A percentile compares a stretch with the other conserved stretches of the same genome.
Evolutionary conservation across 2,329 filamentous ascomycete species (phyloP).

Genomic region (Cladosporium phlei): DNA sequence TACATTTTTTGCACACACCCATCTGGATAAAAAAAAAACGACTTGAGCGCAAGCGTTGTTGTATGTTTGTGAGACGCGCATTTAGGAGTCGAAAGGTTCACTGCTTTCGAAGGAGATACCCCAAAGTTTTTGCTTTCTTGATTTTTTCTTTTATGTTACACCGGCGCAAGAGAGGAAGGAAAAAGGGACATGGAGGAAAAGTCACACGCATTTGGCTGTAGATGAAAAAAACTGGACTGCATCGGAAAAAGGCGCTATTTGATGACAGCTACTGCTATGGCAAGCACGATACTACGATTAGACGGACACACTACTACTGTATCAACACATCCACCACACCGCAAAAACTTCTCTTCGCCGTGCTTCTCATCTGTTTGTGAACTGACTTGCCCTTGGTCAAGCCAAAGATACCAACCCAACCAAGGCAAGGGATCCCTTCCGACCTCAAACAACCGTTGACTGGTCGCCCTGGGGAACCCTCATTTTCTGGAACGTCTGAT

Average conservation of each 20-base stretch:
- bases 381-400: not conserved
- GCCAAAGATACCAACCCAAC: not conserved
- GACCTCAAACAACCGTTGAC: not conserved
- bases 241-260: constrained; percentile 1
- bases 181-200: constrained; percentile 7
- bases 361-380: not conserved
- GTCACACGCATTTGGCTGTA: constrained; percentile 3
- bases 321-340: constrained; percentile 9
- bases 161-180: constrained; percentile 5
- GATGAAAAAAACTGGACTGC: constrained; percentile 8
- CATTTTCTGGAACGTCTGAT: constrained; percentile 8
- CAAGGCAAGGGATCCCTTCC: not conserved
- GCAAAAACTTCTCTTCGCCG: not conserved
- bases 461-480: not conserved
- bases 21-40: constrained; percentile 3
- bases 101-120: constrained; percentile 4
- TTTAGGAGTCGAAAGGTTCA: constrained; percentile 3
- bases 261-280: not conserved
- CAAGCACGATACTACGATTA: constrained; percentile 13
- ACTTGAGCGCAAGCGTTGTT: constrained; percentile 9
- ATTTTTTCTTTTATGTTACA: not conserved
- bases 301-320: constrained; percentile 10
- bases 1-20: constrained; percentile 5
- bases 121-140: not conserved
- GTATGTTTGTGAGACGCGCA: not conserved